These are phyloP conservation scores for Tricladium varicosporioides DNA, from an alignment of 2,329 filamentous ascomycete genomes.

Conservation along the genomic window DNA sequence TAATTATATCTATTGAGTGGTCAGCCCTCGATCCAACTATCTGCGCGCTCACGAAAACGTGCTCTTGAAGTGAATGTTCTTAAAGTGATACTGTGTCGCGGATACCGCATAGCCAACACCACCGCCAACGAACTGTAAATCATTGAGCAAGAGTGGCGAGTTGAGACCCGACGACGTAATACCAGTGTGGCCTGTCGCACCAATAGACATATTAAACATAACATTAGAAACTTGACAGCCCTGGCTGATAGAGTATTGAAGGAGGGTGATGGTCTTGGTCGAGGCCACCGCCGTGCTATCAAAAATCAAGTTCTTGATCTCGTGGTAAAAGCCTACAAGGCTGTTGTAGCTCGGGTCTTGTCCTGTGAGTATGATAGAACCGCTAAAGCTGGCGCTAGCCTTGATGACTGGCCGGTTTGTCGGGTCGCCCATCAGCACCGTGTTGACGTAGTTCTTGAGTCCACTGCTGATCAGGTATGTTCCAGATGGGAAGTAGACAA, in stretches of 20 bases:
- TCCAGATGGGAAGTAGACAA: not conserved
- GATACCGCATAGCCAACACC: conserved; percentile 57
- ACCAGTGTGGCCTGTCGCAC: conserved; percentile 31
- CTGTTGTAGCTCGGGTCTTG: conserved; percentile 24
- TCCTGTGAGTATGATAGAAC: conserved; percentile 24
- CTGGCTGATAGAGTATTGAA: conserved; percentile 38
- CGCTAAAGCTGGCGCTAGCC: conserved; percentile 60
- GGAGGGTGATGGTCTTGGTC: conserved; percentile 24
- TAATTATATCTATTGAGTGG: not conserved
- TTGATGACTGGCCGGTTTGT: conserved; percentile 69
- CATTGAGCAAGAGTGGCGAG: conserved; percentile 40
- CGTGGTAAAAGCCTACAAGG: conserved; percentile 33
- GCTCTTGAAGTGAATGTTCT: conserved; percentile 43
- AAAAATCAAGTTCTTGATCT: conserved; percentile 33
- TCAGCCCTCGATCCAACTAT: not conserved
- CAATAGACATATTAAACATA: conserved; percentile 34
- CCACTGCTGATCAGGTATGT: not conserved
- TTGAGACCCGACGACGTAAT: conserved; percentile 7
- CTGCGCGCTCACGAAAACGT: not conserved
- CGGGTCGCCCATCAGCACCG: conserved; percentile 70
- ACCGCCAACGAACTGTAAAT: conserved; percentile 59
- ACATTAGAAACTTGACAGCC: conserved; percentile 35
- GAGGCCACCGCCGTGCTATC: conserved; percentile 30
- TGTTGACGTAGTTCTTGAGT: not conserved
- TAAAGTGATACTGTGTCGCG: conserved; percentile 55